Evolutionary conservation across 164 flowering plant genomes (phyloP).

Genomic region (Saururus chinensis): DNA sequence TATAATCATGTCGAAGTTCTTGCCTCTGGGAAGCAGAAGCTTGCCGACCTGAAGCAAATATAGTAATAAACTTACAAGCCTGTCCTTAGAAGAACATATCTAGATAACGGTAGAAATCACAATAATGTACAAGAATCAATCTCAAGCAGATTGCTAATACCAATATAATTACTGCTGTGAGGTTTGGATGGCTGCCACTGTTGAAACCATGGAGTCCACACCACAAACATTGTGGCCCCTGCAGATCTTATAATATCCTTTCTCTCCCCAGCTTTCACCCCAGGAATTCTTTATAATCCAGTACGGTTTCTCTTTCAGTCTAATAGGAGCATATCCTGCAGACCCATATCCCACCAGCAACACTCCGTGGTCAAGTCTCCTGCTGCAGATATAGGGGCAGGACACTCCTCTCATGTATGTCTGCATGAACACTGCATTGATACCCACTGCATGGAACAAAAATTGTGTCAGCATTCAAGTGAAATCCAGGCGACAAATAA

Average conservation of each 20-base stretch:
- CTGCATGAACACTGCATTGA: constrained; percentile 93
- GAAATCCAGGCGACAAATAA: background rate
- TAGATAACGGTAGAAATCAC: no score
- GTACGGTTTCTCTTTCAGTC: constrained; percentile 77
- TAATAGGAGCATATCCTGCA: constrained; percentile 53
- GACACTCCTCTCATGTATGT: constrained; percentile 86
- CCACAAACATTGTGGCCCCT: constrained; percentile 80
- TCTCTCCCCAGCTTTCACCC: constrained; percentile 89
- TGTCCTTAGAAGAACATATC: no score
- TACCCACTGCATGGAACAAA: constrained; percentile 56
- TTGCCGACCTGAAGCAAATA: no score
- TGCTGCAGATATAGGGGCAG: constrained; percentile 75
- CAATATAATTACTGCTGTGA: background rate
- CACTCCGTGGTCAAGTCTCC: constrained; percentile 73
- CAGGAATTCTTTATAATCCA: constrained; percentile 97
- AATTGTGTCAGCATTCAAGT: background rate
- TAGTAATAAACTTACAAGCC: no score
- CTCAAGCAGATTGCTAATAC: no score
- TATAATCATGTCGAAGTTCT: no score
- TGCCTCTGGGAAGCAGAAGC: no score
- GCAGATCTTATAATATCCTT: constrained; percentile 88
- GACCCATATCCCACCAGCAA: constrained; percentile 79
- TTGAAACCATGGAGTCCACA: constrained; percentile 88
- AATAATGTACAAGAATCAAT: no score
- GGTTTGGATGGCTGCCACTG: constrained; percentile 48